These are phyloP conservation scores for Rhizopogon vinicolor DNA, from an alignment of 768 basidiomycete genomes.

Conservation along the genomic window DNA sequence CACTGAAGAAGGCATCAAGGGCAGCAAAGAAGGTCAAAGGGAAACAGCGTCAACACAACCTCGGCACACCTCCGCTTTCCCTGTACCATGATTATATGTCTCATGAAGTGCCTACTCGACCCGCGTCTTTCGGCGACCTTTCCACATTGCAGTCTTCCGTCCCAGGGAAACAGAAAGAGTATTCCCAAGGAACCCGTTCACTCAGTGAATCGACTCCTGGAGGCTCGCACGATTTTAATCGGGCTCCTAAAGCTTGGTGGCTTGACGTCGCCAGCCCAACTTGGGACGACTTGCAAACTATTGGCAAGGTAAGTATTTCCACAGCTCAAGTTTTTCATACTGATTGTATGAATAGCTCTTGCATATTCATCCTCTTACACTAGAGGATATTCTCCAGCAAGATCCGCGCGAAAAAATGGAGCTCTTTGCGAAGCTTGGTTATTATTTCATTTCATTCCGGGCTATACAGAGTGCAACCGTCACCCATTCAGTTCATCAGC, in stretches of 20 bases:
- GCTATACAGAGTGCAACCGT: conserved; percentile 62
- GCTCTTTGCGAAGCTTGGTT: conserved; percentile 80
- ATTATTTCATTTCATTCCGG: conserved; percentile 87
- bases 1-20: conserved; percentile 37
- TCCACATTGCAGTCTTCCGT: conserved; percentile 17
- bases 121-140: conserved; percentile 27
- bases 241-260: conserved; percentile 71
- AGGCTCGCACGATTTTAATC: conserved; percentile 4
- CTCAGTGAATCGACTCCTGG: neutral
- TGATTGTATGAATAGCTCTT: conserved; percentile 47
- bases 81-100: conserved; percentile 32
- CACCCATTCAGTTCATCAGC: conserved; percentile 34
- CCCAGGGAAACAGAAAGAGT: conserved; percentile 47
- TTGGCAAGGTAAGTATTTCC: conserved; percentile 65
- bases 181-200: neutral
- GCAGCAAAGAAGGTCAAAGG: conserved; percentile 20
- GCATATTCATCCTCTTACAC: conserved; percentile 86
- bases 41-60: conserved; percentile 1
- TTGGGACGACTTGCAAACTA: conserved; percentile 81
- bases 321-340: neutral
- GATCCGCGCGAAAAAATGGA: conserved; percentile 93
- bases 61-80: conserved; percentile 2
- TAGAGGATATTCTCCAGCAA: conserved; percentile 90
- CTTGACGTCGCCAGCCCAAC: conserved; percentile 84
- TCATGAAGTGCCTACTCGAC: conserved; percentile 23